Base-by-base conservation (phyloP, 495 filamentous ascomycete species). In the Penicillium manginii region DNA sequence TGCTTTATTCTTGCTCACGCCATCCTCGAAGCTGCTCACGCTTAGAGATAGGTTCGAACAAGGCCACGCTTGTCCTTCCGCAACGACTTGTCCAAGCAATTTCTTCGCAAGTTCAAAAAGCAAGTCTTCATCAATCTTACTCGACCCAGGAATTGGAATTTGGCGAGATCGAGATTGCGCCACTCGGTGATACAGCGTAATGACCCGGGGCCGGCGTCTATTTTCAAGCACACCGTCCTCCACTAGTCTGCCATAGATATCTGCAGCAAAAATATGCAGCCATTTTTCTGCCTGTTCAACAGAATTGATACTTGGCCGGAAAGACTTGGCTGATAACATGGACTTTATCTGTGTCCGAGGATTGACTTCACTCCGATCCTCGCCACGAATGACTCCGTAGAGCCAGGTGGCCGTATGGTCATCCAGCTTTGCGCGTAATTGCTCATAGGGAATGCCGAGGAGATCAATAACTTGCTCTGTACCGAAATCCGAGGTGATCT, bases 311-410 rank as follows among this genome's bases (percentile, higher is more conserved):
- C 80, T 86, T 1, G 94, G 94, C 6, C 92, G 83, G 62, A 98
- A 98, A 0, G 92, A 94, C 67, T 98, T 98, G 45, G 94, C 93
- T 2, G 91, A 96, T n/a, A 97, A 82, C 94, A 98, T 98, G 19
- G 89, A 93, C 67, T 98, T 97, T 70, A 97, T 96, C 64, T 92
- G 89, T 12, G 92, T 97, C 57, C 94, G 84, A 35, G 92, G 81
- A 64, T 91, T 97, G 62, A 98, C 92, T 73, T 96, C 92, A 66
- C 88, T 96, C 40, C 75, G 71, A 69, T 98, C 94, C 51, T 91
- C 86, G 1, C 94, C 94, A 0, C 96, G 86, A 43, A 97, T 87
- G 18, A 88, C 87, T 52, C 89, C 83, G 75, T 96, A 93, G 21
- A 98, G 80, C 92, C 93, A 98, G 7, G 83, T 76, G 15, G 91